Percentiles rank a stretch among this genome's conserved stretches.
Evolutionary conservation across 257 asterid species (phyloP).

Genomic region (Echites panduratus): DNA sequence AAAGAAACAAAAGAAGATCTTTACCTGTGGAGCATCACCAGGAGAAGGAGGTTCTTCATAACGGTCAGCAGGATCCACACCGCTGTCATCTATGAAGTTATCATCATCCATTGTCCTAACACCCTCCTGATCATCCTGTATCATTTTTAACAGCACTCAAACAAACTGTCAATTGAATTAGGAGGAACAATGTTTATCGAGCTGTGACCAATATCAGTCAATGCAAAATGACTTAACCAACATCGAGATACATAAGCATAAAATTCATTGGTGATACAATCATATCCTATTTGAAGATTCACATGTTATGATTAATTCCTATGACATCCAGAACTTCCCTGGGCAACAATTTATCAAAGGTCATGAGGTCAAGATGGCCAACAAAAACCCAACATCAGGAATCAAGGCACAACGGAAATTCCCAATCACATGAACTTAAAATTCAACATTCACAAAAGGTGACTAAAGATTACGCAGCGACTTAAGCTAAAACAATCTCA

Average conservation of each 20-base stretch:
- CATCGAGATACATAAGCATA: background rate
- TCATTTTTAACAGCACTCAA: conserved; percentile 1
- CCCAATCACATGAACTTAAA: background rate
- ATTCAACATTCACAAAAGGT: background rate
- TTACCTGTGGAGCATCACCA: conserved; percentile 64
- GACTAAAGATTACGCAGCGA: background rate
- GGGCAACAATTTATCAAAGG: background rate
- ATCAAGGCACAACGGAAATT: background rate
- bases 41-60: conserved; percentile 69
- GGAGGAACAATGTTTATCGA: background rate
- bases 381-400: background rate
- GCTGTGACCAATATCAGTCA: background rate
- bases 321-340: too few relatives aligned
- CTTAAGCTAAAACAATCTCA: background rate
- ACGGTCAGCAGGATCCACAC: conserved; percentile 68
- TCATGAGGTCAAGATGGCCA: background rate
- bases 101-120: conserved; percentile 59
- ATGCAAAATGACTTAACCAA: background rate
- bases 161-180: background rate
- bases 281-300: background rate
- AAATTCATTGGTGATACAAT: background rate
- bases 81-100: conserved; percentile 80
- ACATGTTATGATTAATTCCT: background rate
- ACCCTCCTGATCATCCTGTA: conserved; percentile 75
- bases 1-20: conserved; percentile 15